These are phyloP conservation scores for Huntiella moniliformis DNA, from an alignment of 2,329 filamentous ascomycete species.

Conservation along the genomic window DNA sequence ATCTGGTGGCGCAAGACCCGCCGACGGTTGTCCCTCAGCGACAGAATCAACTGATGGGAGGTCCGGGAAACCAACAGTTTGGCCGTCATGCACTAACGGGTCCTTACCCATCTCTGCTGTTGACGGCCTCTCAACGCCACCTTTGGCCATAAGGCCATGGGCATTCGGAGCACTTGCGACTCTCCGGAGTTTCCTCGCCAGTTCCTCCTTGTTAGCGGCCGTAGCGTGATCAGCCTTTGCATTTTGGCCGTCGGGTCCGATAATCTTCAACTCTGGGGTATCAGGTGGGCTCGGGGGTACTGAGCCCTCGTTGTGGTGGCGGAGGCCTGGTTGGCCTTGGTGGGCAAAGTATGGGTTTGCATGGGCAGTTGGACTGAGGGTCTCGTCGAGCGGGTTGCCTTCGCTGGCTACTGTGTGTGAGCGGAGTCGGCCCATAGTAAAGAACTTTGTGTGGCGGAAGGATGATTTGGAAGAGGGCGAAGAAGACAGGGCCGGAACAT, in stretches of 20 bases:
- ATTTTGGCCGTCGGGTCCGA: conserved; percentile 40
- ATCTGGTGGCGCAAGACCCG: conserved; percentile 24
- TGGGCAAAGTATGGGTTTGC: conserved; percentile 96
- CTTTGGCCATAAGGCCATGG: conserved; percentile 64
- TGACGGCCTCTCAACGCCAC: conserved; percentile 47
- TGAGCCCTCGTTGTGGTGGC: conserved; percentile 87
- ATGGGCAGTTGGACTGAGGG: conserved; percentile 75
- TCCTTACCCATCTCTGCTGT: conserved; percentile 80
- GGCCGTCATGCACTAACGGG: conserved; percentile 32
- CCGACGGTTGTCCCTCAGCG: conserved; percentile 15
- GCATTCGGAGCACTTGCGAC: conserved; percentile 95
- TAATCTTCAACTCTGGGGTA: conserved; percentile 60
- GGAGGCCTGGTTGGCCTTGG: conserved; percentile 79
- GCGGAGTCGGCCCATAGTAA: conserved; percentile 71
- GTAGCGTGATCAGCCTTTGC: conserved; percentile 41
- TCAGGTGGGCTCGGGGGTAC: conserved; percentile 85
- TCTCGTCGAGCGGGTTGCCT: conserved; percentile 75
- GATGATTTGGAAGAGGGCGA: conserved; percentile 31
- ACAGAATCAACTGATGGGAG: conserved; percentile 16
- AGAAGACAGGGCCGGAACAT: conserved; percentile 6
- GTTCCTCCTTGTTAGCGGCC: conserved; percentile 73
- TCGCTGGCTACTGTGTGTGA: conserved; percentile 85
- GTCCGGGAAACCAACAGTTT: conserved; percentile 32
- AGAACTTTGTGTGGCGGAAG: conserved; percentile 74
- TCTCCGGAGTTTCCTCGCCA: conserved; percentile 78